Evolutionary conservation across 2,329 filamentous ascomycete genomes (phyloP).

Genomic region (Aspergillus nomiae): DNA sequence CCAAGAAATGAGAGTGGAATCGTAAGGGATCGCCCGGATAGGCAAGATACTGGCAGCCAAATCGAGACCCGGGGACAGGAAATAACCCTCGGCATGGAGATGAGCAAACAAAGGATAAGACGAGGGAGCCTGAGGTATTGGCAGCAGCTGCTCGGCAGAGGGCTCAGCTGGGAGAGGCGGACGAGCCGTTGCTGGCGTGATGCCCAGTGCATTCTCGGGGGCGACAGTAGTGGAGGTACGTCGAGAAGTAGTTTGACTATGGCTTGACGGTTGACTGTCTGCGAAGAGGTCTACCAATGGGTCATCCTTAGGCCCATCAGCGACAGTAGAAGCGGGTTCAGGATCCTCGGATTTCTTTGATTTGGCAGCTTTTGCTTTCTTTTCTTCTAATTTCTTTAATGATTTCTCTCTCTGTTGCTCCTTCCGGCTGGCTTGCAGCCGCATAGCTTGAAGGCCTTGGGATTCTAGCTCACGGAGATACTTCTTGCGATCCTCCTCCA

Average conservation of each 20-base stretch:
- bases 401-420: slow-evolving; percentile 53
- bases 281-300: slow-evolving; percentile 29
- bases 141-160: slow-evolving; percentile 26
- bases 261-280: slow-evolving; percentile 9
- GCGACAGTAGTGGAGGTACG: slow-evolving; percentile 17
- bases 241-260: slow-evolving; percentile 16
- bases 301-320: slow-evolving; percentile 14
- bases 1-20: slow-evolving; percentile 94
- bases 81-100: slow-evolving; percentile 78
- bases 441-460: slow-evolving; percentile 56
- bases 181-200: slow-evolving; percentile 55
- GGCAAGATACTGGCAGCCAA: slow-evolving; percentile 90
- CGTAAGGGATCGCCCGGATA: slow-evolving; percentile 94
- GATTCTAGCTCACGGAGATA: slow-evolving; percentile 62
- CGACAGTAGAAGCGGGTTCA: slow-evolving; percentile 9
- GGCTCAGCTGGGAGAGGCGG: slow-evolving; percentile 44
- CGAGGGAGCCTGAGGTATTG: slow-evolving; percentile 40
- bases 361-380: slow-evolving; percentile 31
- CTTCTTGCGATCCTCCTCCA: slow-evolving; percentile 58
- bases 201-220: slow-evolving; percentile 29
- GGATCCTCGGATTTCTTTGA: slow-evolving; percentile 23
- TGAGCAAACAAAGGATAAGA: slow-evolving; percentile 79
- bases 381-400: slow-evolving; percentile 52
- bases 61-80: slow-evolving; percentile 84
- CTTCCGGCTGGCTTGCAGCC: slow-evolving; percentile 49